Conservation (phyloP, 1,284 basidiomycete species). For the Cutaneotrichosporon mucoides region DNA sequence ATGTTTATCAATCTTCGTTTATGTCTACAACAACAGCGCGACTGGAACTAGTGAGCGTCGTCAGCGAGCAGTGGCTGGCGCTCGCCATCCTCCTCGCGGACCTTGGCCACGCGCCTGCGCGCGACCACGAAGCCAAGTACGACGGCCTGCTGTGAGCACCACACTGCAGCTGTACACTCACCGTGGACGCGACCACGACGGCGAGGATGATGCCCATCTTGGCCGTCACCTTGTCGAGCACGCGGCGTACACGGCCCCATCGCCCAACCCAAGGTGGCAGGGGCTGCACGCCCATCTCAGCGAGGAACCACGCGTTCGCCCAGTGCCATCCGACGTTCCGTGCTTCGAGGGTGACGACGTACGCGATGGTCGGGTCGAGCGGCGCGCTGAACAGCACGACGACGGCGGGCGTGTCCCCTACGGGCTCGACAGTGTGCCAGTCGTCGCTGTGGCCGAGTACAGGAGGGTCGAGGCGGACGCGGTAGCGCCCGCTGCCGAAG, state of each 20-base stretch:
- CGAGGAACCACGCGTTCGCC: not conserved
- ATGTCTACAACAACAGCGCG: not conserved
- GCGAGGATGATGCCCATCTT: not conserved
- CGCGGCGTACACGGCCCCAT: not conserved
- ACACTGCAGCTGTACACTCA: too few relatives aligned
- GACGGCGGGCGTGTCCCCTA: not conserved
- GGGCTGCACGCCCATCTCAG: conserved; percentile 1
- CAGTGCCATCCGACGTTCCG: not conserved
- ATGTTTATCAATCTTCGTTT: not conserved
- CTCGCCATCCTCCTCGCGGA: not conserved
- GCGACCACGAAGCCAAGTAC: not conserved
- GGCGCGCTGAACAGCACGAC: not conserved
- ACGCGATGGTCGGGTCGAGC: not conserved
- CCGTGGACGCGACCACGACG: not conserved
- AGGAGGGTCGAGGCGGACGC: not conserved
- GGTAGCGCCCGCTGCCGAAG: not conserved
- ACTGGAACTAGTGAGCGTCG: not conserved
- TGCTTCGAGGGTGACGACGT: not conserved
- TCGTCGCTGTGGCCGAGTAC: not conserved
- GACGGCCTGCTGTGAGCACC: not conserved
- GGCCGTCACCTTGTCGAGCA: not conserved
- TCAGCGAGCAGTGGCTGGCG: not conserved
- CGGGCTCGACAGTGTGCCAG: not conserved
- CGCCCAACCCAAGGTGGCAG: not conserved
- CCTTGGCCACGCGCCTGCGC: not conserved